Evolutionary conservation across 164 flowering plant genomes (phyloP).

Genomic region (Euptelea pleiosperma): DNA sequence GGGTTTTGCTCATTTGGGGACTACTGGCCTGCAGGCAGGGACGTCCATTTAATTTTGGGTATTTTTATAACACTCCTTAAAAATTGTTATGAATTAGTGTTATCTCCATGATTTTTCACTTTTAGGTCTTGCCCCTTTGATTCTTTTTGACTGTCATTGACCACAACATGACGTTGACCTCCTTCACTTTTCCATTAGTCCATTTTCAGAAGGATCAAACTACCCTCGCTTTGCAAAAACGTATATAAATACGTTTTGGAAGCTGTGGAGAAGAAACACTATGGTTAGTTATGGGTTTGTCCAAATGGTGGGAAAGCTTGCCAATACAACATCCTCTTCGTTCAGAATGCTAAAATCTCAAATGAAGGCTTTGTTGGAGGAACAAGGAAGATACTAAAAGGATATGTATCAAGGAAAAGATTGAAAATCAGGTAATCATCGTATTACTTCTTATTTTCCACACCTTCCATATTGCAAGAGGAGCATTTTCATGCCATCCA

Average conservation of each 20-base stretch:
- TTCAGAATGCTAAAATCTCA: slow-evolving; percentile 92
- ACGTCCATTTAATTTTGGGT: too few species aligned
- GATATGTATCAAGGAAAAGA: slow-evolving; percentile 84
- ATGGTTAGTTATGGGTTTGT: slow-evolving; percentile 99
- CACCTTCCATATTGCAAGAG: background rate
- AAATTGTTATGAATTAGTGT: too few species aligned
- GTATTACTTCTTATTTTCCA: too few species aligned
- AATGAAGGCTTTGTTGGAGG: slow-evolving; percentile 95
- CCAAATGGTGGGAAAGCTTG: slow-evolving; percentile 93
- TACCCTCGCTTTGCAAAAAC: too few species aligned
- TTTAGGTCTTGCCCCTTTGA: too few species aligned
- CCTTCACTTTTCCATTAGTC: too few species aligned
- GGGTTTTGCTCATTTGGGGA: slow-evolving; percentile 23
- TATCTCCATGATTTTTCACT: too few species aligned
- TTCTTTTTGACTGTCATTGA: too few species aligned
- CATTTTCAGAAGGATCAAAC: too few species aligned
- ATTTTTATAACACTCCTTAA: too few species aligned
- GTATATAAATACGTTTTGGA: slow-evolving; percentile 92
- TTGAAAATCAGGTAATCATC: slow-evolving; percentile 80
- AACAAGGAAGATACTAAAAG: slow-evolving; percentile 75
- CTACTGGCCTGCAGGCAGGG: slow-evolving; percentile 12
- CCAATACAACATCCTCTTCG: slow-evolving; percentile 94
- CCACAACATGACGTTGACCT: too few species aligned
- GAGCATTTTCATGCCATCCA: too few species aligned
- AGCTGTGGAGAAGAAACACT: slow-evolving; percentile 97